These are phyloP conservation scores for Cladochytrium replicatum DNA, from an alignment of 192 early-diverging fungal genomes.

Conservation along the genomic window DNA sequence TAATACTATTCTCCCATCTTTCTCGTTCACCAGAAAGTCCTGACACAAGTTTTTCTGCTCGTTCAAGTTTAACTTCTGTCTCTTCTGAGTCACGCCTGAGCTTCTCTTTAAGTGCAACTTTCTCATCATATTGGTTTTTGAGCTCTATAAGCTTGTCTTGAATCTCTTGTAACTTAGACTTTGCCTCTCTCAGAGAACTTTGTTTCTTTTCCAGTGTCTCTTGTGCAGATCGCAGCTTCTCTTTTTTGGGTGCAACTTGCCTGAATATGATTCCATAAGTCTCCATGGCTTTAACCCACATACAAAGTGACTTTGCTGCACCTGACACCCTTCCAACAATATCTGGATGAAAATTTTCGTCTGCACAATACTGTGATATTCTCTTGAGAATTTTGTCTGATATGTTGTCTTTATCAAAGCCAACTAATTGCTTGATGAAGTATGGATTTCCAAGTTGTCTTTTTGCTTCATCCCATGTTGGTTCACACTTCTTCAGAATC, in stretches of 20 bases:
- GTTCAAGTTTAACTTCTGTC: constrained; percentile 39
- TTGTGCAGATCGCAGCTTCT: constrained; percentile 42
- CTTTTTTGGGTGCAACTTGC: constrained; percentile 49
- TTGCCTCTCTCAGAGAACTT: constrained; percentile 41
- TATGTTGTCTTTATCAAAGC: constrained; percentile 56
- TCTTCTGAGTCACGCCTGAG: constrained; percentile 44
- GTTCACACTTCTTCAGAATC: constrained; percentile 49
- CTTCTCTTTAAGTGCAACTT: constrained; percentile 45
- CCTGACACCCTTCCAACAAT: constrained; percentile 48
- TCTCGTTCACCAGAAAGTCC: constrained; percentile 46
- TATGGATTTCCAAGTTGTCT: constrained; percentile 50
- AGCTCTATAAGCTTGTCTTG: constrained; percentile 51
- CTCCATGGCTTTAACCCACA: constrained; percentile 55
- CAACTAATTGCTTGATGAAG: constrained; percentile 53
- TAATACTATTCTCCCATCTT: constrained; percentile 48
- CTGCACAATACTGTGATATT: constrained; percentile 43
- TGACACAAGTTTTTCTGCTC: constrained; percentile 49
- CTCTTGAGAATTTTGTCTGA: constrained; percentile 45
- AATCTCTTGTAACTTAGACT: constrained; percentile 48
- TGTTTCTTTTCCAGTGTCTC: constrained; percentile 54
- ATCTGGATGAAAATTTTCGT: constrained; percentile 50
- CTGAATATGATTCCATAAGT: constrained; percentile 48
- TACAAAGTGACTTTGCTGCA: constrained; percentile 47
- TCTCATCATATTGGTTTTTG: constrained; percentile 51
- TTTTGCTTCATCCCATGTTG: constrained; percentile 54